Evolutionary conservation across 495 filamentous ascomycete species (phyloP).

Genomic region (Lasiosphaeris hirsuta): DNA sequence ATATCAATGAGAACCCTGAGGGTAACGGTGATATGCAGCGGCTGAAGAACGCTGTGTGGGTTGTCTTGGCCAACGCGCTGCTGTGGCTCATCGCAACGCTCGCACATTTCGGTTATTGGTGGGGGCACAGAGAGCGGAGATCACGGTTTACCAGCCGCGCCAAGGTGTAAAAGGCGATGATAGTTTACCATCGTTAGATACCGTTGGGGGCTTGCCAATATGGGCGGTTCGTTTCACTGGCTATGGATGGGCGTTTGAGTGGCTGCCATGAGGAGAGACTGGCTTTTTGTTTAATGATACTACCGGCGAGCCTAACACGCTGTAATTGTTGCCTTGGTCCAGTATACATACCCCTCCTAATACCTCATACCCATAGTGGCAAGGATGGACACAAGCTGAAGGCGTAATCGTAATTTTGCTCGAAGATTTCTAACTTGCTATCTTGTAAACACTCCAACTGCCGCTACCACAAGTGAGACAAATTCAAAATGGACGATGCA

Average conservation of each 20-base stretch:
- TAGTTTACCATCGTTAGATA: neutral
- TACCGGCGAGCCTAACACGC: too few relatives aligned
- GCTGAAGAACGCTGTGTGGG: slow-evolving; percentile 86
- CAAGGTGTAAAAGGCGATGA: slow-evolving; percentile 30
- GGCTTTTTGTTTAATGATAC: too few relatives aligned
- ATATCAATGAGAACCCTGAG: slow-evolving; percentile 63
- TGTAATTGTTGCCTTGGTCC: too few relatives aligned
- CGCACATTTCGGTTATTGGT: slow-evolving; percentile 42
- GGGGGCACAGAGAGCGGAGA: slow-evolving; percentile 36
- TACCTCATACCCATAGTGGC: too few relatives aligned
- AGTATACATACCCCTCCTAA: too few relatives aligned
- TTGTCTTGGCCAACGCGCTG: slow-evolving; percentile 68
- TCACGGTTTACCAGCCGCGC: slow-evolving; percentile 50
- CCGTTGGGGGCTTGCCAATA: neutral
- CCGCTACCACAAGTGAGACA: too few relatives aligned
- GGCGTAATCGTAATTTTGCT: too few relatives aligned
- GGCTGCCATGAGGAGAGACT: too few relatives aligned
- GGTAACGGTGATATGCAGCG: slow-evolving; percentile 57
- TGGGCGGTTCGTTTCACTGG: neutral
- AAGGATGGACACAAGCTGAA: too few relatives aligned
- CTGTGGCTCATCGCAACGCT: slow-evolving; percentile 64
- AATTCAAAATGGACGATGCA: too few relatives aligned
- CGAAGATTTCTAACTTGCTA: too few relatives aligned
- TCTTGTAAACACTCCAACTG: too few relatives aligned
- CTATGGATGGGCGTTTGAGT: neutral